Conservation (phyloP, 352 stramenopile species). For the Phytophthora idaei region DNA sequence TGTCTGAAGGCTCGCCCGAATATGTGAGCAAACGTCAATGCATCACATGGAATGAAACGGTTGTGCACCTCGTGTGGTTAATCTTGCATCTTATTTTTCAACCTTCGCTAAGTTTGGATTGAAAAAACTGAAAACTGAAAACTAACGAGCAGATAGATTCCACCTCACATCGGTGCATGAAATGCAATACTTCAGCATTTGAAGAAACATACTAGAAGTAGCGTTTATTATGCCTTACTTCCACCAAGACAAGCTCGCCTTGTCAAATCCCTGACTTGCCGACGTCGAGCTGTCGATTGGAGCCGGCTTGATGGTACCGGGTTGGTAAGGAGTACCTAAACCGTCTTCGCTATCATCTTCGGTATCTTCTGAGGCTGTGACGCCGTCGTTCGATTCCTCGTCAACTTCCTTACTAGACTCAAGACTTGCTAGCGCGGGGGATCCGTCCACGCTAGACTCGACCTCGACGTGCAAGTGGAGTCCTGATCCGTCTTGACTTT, state of each 20-base stretch:
- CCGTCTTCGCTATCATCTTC: constrained; percentile 8
- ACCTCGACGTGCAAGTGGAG: too few relatives aligned
- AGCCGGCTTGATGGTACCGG: constrained; percentile 3
- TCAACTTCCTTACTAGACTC: constrained; percentile 7
- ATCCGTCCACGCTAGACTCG: too few relatives aligned
- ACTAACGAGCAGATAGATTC: not conserved
- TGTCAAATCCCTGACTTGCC: constrained; percentile 18
- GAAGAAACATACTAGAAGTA: not conserved
- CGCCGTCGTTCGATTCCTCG: not conserved
- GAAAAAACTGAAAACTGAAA: not conserved
- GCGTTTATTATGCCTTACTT: constrained; percentile 1
- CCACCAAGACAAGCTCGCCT: constrained; percentile 21
- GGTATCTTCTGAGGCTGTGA: not conserved
- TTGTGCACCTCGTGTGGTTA: not conserved
- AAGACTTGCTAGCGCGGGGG: not conserved
- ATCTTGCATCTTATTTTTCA: not conserved
- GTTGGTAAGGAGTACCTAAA: not conserved
- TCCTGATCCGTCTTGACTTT: too few relatives aligned
- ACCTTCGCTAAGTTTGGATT: not conserved
- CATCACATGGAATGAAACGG: constrained; percentile 1
- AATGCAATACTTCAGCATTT: too few relatives aligned
- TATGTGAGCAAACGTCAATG: not conserved
- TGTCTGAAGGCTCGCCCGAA: not conserved
- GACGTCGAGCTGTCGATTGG: constrained; percentile 7
- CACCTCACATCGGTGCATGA: too few relatives aligned